Base-by-base conservation (phyloP, 2,329 filamentous ascomycete genomes). In the Trichoderma sp. region DNA sequence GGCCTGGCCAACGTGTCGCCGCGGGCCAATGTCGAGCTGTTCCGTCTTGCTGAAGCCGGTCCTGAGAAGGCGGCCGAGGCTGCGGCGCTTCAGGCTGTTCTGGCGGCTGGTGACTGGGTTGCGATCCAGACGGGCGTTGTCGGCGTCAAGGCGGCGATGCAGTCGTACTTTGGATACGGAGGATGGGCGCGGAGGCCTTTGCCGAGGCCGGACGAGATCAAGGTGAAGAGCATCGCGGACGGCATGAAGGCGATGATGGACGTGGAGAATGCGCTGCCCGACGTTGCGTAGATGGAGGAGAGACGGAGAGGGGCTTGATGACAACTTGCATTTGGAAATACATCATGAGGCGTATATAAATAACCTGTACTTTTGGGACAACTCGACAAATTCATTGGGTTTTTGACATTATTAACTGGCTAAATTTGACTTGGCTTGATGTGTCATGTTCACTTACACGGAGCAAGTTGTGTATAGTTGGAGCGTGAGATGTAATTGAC, bases 1-100 rank as follows among this genome's bases (percentile, higher is more conserved):
- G 91, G 90, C 6, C 83, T 92, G 70, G 91, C 86, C 73, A 93
- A 93, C 78, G 84, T 93, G 61, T 85, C 89, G 2, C 90, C 90
- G 35, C 89, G 86, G 74, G 83, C 88, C 13, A 91, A 89, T 77
- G 83, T 89, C 60, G 80, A 83, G 74, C 83, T 89, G 1, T 81
- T 89, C 68, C 82, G 88, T 70, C 81, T 91, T 6, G 91, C 85
- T 76, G 80, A 82, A 60, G 76, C 83, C 48, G 89, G 89, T 25
- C 82, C 86, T 69, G 73, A 86, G 42, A 77, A 81, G 32, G 87
- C 90, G 73, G 90, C 90, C 1, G 87, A 90, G 73, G 90, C 90
- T 2, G 84, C 85, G 73, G 84, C 82, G 71, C 77, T 90, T 77
- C 90, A 92, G 77, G 88, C 87, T 54, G 78, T 88, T 25, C 82